These are phyloP conservation scores for Pichia cabralensis DNA, from an alignment of 805 yeast genomes.

Conservation along the genomic window DNA sequence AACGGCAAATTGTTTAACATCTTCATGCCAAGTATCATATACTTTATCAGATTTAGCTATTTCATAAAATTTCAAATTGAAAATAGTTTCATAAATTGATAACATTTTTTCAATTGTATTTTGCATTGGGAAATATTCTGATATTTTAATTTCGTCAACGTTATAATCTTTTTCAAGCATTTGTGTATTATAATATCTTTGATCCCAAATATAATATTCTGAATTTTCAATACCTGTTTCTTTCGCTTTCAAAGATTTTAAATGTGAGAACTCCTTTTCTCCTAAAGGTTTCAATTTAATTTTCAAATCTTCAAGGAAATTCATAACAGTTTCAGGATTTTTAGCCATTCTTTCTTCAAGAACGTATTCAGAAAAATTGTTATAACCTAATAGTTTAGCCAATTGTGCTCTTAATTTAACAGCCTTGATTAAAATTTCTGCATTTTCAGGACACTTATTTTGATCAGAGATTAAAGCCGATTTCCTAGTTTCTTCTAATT, in stretches of 20 bases:
- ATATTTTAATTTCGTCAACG: slow-evolving; percentile 61
- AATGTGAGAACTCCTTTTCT: slow-evolving; percentile 36
- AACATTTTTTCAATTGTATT: slow-evolving; percentile 62
- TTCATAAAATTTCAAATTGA: slow-evolving; percentile 58
- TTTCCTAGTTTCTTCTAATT: slow-evolving; percentile 53
- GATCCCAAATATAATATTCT: slow-evolving; percentile 64
- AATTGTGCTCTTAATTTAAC: slow-evolving; percentile 51
- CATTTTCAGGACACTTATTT: slow-evolving; percentile 57
- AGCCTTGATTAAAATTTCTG: slow-evolving; percentile 47
- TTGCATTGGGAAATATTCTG: slow-evolving; percentile 72
- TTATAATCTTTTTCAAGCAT: slow-evolving; percentile 58
- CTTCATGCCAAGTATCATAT: slow-evolving; percentile 61
- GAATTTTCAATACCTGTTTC: slow-evolving; percentile 31
- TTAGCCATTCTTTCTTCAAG: slow-evolving; percentile 80
- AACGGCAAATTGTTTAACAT: slow-evolving; percentile 64
- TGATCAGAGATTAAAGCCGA: slow-evolving; percentile 58
- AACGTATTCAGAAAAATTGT: slow-evolving; percentile 57
- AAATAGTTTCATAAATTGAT: slow-evolving; percentile 55
- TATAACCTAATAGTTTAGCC: slow-evolving; percentile 57
- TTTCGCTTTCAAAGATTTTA: slow-evolving; percentile 42
- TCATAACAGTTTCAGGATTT: slow-evolving; percentile 44
- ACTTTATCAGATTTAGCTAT: slow-evolving; percentile 27
- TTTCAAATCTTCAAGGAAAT: slow-evolving; percentile 54
- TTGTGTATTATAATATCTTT: slow-evolving; percentile 53
- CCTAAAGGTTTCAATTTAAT: slow-evolving; percentile 53